Evolutionary conservation across 129 eudicot species (phyloP), one percentile per base, ranked within the genome.

Genomic region (Flaveria linearis): DNA sequence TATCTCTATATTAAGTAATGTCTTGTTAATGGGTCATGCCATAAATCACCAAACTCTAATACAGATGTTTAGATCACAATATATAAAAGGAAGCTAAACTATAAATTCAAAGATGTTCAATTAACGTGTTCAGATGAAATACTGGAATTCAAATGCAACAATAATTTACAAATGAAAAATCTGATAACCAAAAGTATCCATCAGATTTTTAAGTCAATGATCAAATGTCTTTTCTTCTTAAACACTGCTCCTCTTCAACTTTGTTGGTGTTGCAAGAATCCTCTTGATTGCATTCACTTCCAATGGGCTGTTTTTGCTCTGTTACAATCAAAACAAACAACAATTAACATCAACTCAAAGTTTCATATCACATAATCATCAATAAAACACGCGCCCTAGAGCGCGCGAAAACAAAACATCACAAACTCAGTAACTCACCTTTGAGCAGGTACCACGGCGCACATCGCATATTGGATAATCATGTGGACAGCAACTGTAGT

Each of bases 401-500:
- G 39, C 7, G 41, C 41, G 41, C 25, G 5, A 64, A 36, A 64
- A 36, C 4, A 64, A 33, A 64, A 3, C 69, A 6, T 63, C 71
- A 17, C 0, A 0, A 66, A 66, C 55, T 63, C 71, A 17, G 0
- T 0, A 66, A 66, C 55, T 71, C 82, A 87, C 96, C 90, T 78
- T 67, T 11, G 73, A 76, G 86, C 97, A 91, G 65, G 95, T 88
- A 13, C 92, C 89, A 23, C 85, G 81, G 26, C 83, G 50, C 13
- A 85, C 63, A 76, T 88, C 79, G 52, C 97, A 91, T 62, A 91
- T 64, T 5, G 97, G 96, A 58, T 83, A 87, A 53, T 89, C 92
- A 4, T 84, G 92, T 2, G 97, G 96, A 83, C 97, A 91, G 88
- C 97, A 88, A 84, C 97, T 88, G 3, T 73, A 75, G 57, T 89